Conservation (phyloP, 164 flowering plant genomes). For the Kalanchoe fedtschenkoi region DNA sequence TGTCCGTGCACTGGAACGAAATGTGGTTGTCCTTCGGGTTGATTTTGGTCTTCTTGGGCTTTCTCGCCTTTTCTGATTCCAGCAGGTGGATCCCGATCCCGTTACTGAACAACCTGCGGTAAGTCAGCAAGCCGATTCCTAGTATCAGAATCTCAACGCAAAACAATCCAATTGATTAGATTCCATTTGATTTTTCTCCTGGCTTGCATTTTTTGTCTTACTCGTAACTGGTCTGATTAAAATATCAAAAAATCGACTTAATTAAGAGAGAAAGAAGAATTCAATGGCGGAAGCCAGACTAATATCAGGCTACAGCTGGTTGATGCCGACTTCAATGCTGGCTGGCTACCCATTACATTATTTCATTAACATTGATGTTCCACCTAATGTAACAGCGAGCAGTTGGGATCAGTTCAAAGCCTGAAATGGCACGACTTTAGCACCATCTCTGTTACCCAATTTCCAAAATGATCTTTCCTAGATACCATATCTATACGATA, state of each 20-base stretch:
- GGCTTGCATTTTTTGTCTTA: neutral
- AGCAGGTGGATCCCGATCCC: neutral
- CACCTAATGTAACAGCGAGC: no score
- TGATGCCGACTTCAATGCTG: neutral
- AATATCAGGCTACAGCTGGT: no score
- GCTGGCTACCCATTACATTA: neutral
- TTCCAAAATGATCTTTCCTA: no score
- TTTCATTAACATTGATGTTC: neutral
- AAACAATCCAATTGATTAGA: neutral
- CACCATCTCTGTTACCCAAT: no score
- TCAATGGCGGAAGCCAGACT: no score
- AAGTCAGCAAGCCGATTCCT: neutral
- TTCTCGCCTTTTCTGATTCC: conserved; percentile 5
- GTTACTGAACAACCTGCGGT: neutral
- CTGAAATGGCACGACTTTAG: neutral
- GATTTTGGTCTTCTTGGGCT: conserved; percentile 11
- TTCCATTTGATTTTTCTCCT: conserved; percentile 1
- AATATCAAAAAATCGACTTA: neutral
- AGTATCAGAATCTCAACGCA: no score
- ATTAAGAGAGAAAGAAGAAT: neutral
- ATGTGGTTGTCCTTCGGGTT: conserved; percentile 41
- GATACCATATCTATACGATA: no score
- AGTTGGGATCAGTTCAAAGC: neutral
- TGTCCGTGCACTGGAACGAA: conserved; percentile 28
- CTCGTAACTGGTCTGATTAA: neutral